Percentiles rank a stretch among this genome's conserved stretches.
These are phyloP conservation scores for Senna siamea DNA, from an alignment of 306 rosid species.

Conservation along the genomic window DNA sequence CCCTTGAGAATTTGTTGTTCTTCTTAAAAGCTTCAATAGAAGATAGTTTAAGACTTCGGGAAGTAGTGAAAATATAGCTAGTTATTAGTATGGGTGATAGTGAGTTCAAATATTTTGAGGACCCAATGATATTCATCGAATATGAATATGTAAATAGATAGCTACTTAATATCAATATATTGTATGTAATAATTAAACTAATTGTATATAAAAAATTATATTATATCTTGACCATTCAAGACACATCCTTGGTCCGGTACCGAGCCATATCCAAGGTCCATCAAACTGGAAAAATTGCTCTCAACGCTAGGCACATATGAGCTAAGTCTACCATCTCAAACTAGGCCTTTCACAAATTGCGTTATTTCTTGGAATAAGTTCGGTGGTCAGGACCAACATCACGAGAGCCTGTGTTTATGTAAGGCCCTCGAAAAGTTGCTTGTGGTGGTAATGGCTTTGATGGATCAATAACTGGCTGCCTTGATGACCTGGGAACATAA, in stretches of 20 bases:
- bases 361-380: slow-evolving; percentile 68
- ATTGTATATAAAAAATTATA: too few relatives aligned
- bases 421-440: slow-evolving; percentile 97
- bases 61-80: too few relatives aligned
- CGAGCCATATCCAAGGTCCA: slow-evolving; percentile 2
- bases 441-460: slow-evolving; percentile 86
- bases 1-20: too few relatives aligned
- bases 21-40: too few relatives aligned
- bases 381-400: slow-evolving; percentile 82
- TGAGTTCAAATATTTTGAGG: too few relatives aligned
- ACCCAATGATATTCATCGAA: too few relatives aligned
- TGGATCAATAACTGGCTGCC: slow-evolving; percentile 82
- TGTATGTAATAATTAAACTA: too few relatives aligned
- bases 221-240: neutral
- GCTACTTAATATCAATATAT: too few relatives aligned
- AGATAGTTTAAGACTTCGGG: too few relatives aligned
- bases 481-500: slow-evolving; percentile 65
- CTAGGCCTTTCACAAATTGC: neutral
- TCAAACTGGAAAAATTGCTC: slow-evolving; percentile 6
- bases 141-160: too few relatives aligned
- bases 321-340: slow-evolving; percentile 10
- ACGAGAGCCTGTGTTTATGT: slow-evolving; percentile 88
- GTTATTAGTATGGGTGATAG: too few relatives aligned
- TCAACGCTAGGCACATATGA: too few relatives aligned
- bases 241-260: neutral